A percentile compares a stretch with the other conserved stretches of the same genome.
These are phyloP conservation scores for Metschnikowia anglica DNA, from an alignment of 805 yeast species.

Conservation along the genomic window DNA sequence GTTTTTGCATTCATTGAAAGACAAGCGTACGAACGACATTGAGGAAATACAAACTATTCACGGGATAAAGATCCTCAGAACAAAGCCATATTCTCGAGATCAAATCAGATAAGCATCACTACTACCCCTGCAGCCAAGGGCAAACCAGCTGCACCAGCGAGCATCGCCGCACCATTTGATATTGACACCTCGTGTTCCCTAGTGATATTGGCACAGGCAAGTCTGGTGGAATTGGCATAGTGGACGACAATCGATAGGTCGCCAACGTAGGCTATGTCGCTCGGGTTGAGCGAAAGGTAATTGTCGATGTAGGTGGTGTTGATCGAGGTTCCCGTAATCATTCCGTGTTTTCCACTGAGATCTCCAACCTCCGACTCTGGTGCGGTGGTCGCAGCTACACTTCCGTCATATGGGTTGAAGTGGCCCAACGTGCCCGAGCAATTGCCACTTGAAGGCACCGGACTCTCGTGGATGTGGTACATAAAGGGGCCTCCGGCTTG, in stretches of 20 bases:
- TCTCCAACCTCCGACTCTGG: neutral
- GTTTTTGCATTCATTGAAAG: too few species aligned
- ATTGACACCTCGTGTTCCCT: slow-evolving; percentile 5
- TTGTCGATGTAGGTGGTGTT: slow-evolving; percentile 28
- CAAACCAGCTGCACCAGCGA: slow-evolving; percentile 7
- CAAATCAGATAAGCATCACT: slow-evolving; percentile 13
- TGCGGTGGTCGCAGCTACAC: neutral
- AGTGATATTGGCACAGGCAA: slow-evolving; percentile 42
- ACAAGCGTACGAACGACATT: neutral
- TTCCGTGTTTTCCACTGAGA: neutral
- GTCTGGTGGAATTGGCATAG: slow-evolving; percentile 30
- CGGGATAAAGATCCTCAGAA: neutral
- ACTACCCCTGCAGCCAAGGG: slow-evolving; percentile 19
- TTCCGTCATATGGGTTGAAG: neutral
- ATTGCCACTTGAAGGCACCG: slow-evolving; percentile 35
- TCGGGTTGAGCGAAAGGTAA: slow-evolving; percentile 34
- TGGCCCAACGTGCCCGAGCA: slow-evolving; percentile 30
- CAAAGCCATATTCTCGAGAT: neutral
- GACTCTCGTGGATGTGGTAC: slow-evolving; percentile 38
- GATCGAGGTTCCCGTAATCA: neutral
- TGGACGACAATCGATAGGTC: slow-evolving; percentile 39
- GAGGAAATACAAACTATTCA: neutral
- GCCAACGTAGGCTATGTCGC: slow-evolving; percentile 26
- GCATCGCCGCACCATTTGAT: slow-evolving; percentile 6
- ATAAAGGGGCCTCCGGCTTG: slow-evolving; percentile 37